Evolutionary conservation across 768 basidiomycete genomes (phyloP).

Genomic region (Coprinopsis strossmayeri): DNA sequence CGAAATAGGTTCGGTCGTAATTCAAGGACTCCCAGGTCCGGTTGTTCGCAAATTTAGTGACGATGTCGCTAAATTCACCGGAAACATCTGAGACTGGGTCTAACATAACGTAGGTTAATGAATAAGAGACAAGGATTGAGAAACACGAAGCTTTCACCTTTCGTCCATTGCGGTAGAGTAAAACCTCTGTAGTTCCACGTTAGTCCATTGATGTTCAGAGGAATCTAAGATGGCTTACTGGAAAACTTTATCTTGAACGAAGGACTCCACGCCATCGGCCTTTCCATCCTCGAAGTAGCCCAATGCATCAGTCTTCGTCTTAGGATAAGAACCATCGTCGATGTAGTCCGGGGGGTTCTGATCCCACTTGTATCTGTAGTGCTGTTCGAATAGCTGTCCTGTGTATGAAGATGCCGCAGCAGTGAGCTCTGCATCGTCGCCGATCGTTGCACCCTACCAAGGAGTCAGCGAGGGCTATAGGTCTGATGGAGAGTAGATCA

Average conservation of each 20-base stretch:
- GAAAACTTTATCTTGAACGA: background rate
- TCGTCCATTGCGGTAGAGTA: background rate
- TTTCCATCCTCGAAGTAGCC: constrained; percentile 4
- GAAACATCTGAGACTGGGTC: background rate
- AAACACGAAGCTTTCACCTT: too few species aligned
- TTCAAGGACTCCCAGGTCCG: background rate
- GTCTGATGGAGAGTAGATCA: background rate
- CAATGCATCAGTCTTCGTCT: background rate
- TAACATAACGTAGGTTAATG: too few species aligned
- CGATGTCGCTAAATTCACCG: background rate
- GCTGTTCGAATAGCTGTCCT: background rate
- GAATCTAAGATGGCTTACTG: background rate
- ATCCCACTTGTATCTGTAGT: background rate
- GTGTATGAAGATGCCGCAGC: background rate
- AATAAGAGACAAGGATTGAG: too few species aligned
- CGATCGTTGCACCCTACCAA: background rate
- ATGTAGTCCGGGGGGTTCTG: background rate
- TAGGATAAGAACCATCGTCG: background rate
- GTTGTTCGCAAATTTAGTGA: background rate
- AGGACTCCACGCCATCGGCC: background rate
- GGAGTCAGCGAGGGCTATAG: background rate
- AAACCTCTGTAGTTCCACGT: too few species aligned
- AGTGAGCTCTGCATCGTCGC: background rate
- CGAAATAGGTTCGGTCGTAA: background rate
- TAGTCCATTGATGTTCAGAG: too few species aligned